Evolutionary conservation across 768 basidiomycete genomes (phyloP).

Genomic region (Tricholoma hemisulphureum): DNA sequence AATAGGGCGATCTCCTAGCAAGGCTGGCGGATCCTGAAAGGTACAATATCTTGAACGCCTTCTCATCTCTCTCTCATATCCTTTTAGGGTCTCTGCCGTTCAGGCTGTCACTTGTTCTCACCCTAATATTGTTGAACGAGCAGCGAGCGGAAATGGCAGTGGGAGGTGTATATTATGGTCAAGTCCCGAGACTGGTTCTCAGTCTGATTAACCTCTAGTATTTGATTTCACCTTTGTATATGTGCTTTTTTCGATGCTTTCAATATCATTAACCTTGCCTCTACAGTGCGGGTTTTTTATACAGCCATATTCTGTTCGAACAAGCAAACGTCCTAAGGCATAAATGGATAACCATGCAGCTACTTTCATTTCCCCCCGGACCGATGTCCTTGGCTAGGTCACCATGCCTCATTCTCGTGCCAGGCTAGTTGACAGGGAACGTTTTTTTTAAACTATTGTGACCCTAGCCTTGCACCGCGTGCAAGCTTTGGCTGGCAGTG

Average conservation of each 20-base stretch:
- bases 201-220: background rate
- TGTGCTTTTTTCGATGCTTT: background rate
- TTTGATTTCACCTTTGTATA: background rate
- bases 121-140: conserved; percentile 70
- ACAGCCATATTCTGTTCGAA: too few relatives aligned
- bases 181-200: conserved; percentile 36
- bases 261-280: too few relatives aligned
- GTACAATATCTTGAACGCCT: conserved; percentile 31
- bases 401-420: too few relatives aligned
- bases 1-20: conserved; percentile 70
- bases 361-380: too few relatives aligned
- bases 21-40: conserved; percentile 54
- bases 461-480: too few relatives aligned
- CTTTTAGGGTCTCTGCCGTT: conserved; percentile 67
- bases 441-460: too few relatives aligned
- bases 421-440: too few relatives aligned
- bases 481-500: too few relatives aligned
- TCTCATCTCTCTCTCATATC: conserved; percentile 7
- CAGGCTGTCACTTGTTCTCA: conserved; percentile 93
- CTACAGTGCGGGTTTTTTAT: background rate
- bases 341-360: too few relatives aligned
- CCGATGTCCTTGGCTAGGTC: too few relatives aligned
- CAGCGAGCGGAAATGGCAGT: conserved; percentile 73
- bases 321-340: too few relatives aligned
- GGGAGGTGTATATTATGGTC: conserved; percentile 85